phyloP scores from a whole-genome alignment of 495 filamentous ascomycete species.

The Oleoguttula mirabilis region DNA sequence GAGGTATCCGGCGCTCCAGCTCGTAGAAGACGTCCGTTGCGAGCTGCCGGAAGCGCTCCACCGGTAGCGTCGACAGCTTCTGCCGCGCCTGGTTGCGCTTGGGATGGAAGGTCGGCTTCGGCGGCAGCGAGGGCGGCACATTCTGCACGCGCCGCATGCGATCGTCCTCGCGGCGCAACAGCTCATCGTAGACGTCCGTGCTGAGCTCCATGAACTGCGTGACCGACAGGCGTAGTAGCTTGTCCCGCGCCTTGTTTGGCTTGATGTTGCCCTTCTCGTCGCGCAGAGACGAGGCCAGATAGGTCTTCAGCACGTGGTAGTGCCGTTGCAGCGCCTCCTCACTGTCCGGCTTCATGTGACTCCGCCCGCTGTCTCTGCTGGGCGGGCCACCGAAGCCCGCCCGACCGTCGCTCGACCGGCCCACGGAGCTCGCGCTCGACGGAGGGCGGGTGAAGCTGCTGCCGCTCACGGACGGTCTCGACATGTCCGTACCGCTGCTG shows the following conservation, averaged over 20 bases:
- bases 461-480: conserved; percentile 11
- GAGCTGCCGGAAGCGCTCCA: conserved; percentile 74
- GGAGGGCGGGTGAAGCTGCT: conserved; percentile 16
- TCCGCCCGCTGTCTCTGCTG: conserved; percentile 33
- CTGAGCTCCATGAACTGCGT: conserved; percentile 95
- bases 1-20: conserved; percentile 78
- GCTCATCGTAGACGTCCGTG: conserved; percentile 94
- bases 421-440: conserved; percentile 14
- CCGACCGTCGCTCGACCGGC: conserved; percentile 14
- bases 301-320: conserved; percentile 67
- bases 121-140: conserved; percentile 59
- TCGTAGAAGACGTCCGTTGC: conserved; percentile 95
- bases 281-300: conserved; percentile 54
- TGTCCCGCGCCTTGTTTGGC: conserved; percentile 82
- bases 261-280: conserved; percentile 63
- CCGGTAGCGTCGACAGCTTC: conserved; percentile 78
- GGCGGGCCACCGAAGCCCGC: conserved; percentile 10
- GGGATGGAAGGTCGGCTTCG: conserved; percentile 80
- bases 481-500: conserved; percentile 18
- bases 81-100: conserved; percentile 94
- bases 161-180: conserved; percentile 69
- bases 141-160: conserved; percentile 39
- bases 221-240: conserved; percentile 72
- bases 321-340: conserved; percentile 68
- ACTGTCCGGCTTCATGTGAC: conserved; percentile 26